Conservation (phyloP, 257 asterid species). For the Solanum virginianum region DNA sequence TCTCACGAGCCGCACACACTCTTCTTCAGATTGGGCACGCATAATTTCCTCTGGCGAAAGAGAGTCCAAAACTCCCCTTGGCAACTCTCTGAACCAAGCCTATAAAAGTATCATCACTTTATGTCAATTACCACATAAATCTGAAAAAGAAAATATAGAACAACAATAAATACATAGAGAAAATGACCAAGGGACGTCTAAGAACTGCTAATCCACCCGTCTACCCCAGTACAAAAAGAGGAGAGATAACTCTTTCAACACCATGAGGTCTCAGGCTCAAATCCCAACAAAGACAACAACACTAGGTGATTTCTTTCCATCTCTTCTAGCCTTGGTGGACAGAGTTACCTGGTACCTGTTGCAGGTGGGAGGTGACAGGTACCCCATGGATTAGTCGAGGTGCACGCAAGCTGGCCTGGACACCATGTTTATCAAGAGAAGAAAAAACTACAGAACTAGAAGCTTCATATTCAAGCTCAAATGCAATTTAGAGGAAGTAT, state of each 20-base stretch:
- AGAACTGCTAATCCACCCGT: not conserved
- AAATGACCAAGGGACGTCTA: not conserved
- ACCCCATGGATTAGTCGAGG: too few relatives aligned
- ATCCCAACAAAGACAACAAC: too few relatives aligned
- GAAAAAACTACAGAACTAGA: not conserved
- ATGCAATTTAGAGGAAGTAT: not conserved
- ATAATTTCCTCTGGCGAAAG: constrained; percentile 68
- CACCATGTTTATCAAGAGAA: not conserved
- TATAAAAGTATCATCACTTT: not conserved
- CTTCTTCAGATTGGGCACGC: constrained; percentile 67
- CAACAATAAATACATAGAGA: not conserved
- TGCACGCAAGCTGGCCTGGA: too few relatives aligned
- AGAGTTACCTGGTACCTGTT: too few relatives aligned
- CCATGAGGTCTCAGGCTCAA: too few relatives aligned
- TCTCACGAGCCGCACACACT: constrained; percentile 52
- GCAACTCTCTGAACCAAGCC: constrained; percentile 95
- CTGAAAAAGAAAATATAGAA: not conserved
- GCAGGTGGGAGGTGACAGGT: too few relatives aligned
- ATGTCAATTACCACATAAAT: not conserved
- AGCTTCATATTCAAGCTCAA: not conserved
- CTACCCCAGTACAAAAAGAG: not conserved
- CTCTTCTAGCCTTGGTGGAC: too few relatives aligned
- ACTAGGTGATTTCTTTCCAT: too few relatives aligned
- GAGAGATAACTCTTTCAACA: not conserved
- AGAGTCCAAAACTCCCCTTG: constrained; percentile 64